Percentiles rank a stretch among this genome's conserved stretches.
Conservation (phyloP, 1,284 basidiomycete species). For the Caloboletus inedulis region DNA sequence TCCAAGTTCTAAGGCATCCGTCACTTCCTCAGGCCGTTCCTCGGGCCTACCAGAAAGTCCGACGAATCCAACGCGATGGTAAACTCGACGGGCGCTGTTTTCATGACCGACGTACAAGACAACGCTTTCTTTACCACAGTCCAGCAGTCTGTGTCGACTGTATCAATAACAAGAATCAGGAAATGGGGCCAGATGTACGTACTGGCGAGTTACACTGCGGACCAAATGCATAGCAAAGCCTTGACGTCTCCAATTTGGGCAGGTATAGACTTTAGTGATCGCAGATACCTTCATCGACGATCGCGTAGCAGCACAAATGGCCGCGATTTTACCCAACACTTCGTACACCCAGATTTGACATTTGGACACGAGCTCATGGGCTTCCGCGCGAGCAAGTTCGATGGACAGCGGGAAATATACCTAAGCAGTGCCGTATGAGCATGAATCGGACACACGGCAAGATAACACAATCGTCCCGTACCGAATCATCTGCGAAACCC, state of each 20-base stretch:
- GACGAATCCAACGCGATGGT: constrained; percentile 49
- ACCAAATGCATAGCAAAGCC: constrained; percentile 49
- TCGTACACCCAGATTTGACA: constrained; percentile 62
- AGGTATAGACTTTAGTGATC: constrained; percentile 52
- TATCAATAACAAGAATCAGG: constrained; percentile 5
- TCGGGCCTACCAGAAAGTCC: constrained; percentile 33
- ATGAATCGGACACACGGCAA: not conserved
- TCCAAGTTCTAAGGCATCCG: constrained; percentile 52
- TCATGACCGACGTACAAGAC: constrained; percentile 51
- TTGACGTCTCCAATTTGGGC: constrained; percentile 38
- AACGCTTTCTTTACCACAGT: constrained; percentile 37
- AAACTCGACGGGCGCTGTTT: constrained; percentile 49
- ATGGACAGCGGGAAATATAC: constrained; percentile 51
- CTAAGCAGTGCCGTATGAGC: constrained; percentile 32
- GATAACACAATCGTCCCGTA: constrained; percentile 33
- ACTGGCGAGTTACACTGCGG: constrained; percentile 40
- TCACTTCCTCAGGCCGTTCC: constrained; percentile 33
- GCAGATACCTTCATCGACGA: constrained; percentile 41
- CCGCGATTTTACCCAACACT: constrained; percentile 46
- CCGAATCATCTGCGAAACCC: constrained; percentile 58
- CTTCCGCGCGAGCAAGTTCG: constrained; percentile 49
- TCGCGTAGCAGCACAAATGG: constrained; percentile 56
- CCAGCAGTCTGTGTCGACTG: constrained; percentile 34
- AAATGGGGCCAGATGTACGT: constrained; percentile 13
- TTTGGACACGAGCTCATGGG: constrained; percentile 47